phyloP scores from a whole-genome alignment of 2,329 filamentous ascomycete genomes.

The Nectriaceae sp. region DNA sequence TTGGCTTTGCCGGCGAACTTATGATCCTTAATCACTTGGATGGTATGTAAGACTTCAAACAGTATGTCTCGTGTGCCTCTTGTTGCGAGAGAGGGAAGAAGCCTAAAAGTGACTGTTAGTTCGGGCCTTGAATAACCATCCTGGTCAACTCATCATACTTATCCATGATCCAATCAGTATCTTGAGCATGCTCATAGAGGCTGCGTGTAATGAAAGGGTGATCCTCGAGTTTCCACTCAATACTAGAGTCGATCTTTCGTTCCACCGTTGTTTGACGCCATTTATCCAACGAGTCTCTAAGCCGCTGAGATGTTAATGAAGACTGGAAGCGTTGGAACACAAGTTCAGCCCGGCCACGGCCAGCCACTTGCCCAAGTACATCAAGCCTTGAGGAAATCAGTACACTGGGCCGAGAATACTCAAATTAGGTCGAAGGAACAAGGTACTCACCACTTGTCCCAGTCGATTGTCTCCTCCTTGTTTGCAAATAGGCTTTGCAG shows the following conservation, averaged over 20 bases:
- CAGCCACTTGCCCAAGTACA: background rate
- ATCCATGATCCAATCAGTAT: conserved; percentile 5
- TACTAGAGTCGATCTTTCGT: conserved; percentile 4
- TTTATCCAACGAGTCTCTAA: conserved; percentile 6
- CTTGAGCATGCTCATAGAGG: background rate
- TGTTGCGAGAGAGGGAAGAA: conserved; percentile 3
- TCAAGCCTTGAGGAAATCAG: background rate
- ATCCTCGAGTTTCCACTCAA: conserved; percentile 1
- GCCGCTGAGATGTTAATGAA: background rate
- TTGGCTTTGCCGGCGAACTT: background rate
- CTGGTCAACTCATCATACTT: background rate
- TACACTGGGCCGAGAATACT: background rate
- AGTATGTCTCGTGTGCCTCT: background rate
- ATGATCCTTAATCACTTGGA: background rate
- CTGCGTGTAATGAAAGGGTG: background rate
- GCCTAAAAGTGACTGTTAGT: conserved; percentile 1
- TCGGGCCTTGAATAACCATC: background rate
- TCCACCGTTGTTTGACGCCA: conserved; percentile 1
- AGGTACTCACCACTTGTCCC: conserved; percentile 9
- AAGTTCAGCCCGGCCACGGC: background rate
- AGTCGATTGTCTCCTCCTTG: conserved; percentile 3
- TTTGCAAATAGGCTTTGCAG: background rate
- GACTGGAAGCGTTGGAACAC: background rate
- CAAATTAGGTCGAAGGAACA: no score
- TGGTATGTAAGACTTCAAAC: background rate